These are phyloP conservation scores for Tolypocladium inflatum DNA, from an alignment of 2,329 filamentous ascomycete species.

Conservation along the genomic window DNA sequence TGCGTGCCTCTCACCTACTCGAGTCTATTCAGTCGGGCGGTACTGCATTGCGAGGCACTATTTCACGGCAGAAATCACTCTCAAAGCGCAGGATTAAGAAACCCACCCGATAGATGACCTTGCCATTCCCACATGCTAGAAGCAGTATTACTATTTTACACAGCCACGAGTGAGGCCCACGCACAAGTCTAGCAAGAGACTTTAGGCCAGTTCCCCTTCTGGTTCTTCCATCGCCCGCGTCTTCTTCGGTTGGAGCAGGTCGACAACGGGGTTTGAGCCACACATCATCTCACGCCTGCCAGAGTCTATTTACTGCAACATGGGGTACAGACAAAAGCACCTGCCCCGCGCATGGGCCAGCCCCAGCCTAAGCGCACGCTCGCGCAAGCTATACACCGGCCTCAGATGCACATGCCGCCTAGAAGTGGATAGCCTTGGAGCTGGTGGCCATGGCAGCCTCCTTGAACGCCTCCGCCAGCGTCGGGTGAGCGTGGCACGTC, in stretches of 20 bases:
- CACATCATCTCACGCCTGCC: neutral
- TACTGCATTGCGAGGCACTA: neutral
- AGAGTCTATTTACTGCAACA: neutral
- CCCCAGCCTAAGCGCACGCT: neutral
- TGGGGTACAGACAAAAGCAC: neutral
- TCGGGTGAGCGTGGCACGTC: slow-evolving; percentile 95
- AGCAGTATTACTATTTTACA: neutral
- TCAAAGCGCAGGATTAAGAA: neutral
- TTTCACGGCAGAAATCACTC: neutral
- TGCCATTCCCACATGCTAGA: neutral
- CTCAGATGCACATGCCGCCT: slow-evolving; percentile 20
- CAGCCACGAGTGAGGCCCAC: neutral
- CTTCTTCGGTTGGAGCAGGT: neutral
- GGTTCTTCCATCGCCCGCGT: neutral
- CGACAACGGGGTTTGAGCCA: neutral
- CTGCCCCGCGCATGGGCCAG: neutral
- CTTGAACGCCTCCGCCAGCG: slow-evolving; percentile 95
- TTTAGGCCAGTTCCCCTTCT: neutral
- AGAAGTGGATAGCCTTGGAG: slow-evolving; percentile 93
- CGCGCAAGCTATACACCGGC: neutral
- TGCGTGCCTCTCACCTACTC: neutral
- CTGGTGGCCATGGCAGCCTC: slow-evolving; percentile 98
- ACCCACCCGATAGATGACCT: neutral
- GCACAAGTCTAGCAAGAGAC: neutral
- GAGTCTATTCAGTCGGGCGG: neutral